Base-by-base conservation (phyloP, 2,329 filamentous ascomycete species). In the Calonectria crousiana region DNA sequence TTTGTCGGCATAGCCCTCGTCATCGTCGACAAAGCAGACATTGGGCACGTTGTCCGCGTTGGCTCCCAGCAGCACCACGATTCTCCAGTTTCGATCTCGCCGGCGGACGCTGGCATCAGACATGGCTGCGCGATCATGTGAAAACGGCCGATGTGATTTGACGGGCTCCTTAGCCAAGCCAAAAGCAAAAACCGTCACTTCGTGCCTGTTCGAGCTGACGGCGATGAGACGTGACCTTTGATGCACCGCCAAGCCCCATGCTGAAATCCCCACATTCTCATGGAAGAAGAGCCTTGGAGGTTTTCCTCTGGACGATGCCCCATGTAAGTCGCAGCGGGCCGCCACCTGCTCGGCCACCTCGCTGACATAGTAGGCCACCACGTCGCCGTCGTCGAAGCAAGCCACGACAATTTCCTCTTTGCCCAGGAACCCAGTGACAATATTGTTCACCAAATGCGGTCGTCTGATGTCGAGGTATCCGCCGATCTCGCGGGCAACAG, bases 231-330 rank as follows among this genome's bases (percentile, higher is more conserved):
- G 92, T n/a, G 95, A 95, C 75, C 92, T 87, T 75, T 91, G 89
- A 83, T 98, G 96, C 14, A 98, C 89, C 10, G 95, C 93, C 62
- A 98, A 85, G 0, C 96, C 97, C 97, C 97, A 99, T 3, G 96
- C 96, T 74, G 95, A 96, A 30, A 85, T 86, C 1, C 91, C 91
- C 3, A 98, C 95, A 81, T 94, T 95, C 47, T 94, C 90, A 73
- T 92, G 91, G 72, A 98, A 94, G 81, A 98, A 94, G 0, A 87
- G 86, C 69, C 77, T 80, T 73, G 86, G 77, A 6, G 38, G 34
- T 56, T 51, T 67, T 71, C 34, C 64, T 30, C 71, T 71, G 16
- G 51, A 67, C 53, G 58, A 16, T 49, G 60, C 67, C n/a, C 74
- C 14, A 16, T 56, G 66, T 41, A 28, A 16, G n/a, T 72, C 53